phyloP scores from a whole-genome alignment of 176 grass and related monocot species.

The Paspalum notatum region DNA sequence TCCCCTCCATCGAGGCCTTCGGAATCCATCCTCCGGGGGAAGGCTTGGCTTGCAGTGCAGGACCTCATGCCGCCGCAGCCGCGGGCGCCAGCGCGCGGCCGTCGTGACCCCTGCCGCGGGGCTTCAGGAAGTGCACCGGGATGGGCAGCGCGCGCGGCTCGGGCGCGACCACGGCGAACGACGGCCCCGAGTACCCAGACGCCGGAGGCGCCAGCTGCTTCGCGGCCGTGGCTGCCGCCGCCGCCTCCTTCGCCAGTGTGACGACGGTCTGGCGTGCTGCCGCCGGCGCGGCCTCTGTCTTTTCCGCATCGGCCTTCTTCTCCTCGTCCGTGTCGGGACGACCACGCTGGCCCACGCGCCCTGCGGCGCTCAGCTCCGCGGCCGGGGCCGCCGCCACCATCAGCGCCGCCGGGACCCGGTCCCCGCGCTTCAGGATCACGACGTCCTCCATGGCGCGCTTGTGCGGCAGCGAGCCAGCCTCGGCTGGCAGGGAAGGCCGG shows the following conservation, averaged over 20 bases:
- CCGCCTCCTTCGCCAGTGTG: neutral
- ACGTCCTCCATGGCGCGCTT: constrained; percentile 9
- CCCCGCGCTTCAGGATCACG: constrained; percentile 40
- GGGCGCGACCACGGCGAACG: neutral
- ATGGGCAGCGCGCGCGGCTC: constrained; percentile 25
- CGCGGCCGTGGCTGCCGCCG: too few relatives aligned
- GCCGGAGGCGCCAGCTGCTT: neutral
- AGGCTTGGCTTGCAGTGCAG: neutral
- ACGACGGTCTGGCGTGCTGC: neutral
- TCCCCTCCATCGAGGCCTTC: too few relatives aligned
- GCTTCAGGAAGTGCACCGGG: neutral
- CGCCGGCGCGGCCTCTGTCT: neutral
- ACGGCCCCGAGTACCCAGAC: neutral
- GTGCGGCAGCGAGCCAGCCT: neutral
- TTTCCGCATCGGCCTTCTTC: neutral
- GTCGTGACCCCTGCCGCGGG: neutral
- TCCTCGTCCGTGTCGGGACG: too few relatives aligned
- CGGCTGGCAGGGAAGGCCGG: neutral
- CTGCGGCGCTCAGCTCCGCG: neutral
- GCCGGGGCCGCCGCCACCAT: neutral
- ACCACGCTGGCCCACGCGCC: neutral
- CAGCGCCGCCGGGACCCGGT: neutral
- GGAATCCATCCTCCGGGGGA: too few relatives aligned
- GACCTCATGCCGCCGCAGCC: neutral
- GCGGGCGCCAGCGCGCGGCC: neutral